phyloP scores from a whole-genome alignment of 257 asterid species.

The Ilex aquifolium region DNA sequence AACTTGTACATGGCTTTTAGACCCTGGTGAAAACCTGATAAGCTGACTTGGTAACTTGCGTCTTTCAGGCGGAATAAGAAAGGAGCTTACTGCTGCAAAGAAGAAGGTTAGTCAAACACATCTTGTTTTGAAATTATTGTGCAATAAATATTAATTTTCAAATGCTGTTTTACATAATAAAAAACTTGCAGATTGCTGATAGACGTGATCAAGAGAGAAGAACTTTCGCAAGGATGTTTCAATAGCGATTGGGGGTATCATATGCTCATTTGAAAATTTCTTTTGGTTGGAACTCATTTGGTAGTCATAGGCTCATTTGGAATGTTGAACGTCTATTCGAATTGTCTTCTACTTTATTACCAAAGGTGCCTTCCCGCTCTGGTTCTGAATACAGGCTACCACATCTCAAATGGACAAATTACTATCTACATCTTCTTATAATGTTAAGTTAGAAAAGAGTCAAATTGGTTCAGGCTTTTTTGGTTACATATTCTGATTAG shows the following conservation, averaged over 20 bases:
- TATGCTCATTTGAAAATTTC: conserved; percentile 9
- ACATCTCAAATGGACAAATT: conserved; percentile 1
- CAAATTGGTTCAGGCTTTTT: no score
- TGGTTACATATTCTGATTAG: no score
- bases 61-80: conserved; percentile 68
- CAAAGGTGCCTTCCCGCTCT: background rate
- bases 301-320: background rate
- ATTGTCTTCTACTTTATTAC: no score
- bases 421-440: background rate
- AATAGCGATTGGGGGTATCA: conserved; percentile 15
- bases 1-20: no score
- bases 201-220: conserved; percentile 72
- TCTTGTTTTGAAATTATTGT: background rate
- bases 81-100: conserved; percentile 71
- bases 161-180: background rate
- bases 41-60: background rate
- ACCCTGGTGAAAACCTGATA: no score
- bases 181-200: conserved; percentile 44
- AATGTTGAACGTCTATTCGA: background rate
- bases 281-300: background rate
- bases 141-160: background rate
- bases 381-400: background rate
- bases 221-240: conserved; percentile 79
- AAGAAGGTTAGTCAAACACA: conserved; percentile 49
- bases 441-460: no score